Evolutionary conservation across 2,329 filamentous ascomycete species (phyloP).

Genomic region (Aspergillus floridensis): DNA sequence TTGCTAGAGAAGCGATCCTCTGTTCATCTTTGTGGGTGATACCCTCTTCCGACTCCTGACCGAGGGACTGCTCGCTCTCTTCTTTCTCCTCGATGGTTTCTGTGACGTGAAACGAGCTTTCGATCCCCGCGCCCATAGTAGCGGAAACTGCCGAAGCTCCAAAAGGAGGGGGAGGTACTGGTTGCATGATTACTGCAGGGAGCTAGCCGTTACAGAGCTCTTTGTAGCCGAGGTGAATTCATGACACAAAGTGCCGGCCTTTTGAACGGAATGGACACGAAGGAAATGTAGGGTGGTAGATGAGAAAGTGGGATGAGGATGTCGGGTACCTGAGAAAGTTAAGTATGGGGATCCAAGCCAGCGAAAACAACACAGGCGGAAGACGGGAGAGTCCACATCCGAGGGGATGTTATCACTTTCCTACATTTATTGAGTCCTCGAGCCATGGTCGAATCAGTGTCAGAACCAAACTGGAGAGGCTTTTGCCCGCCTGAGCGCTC

Average conservation of each 20-base stretch:
- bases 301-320: neutral
- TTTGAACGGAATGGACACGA: neutral
- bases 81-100: conserved; percentile 12
- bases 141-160: conserved; percentile 14
- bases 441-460: neutral
- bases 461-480: no score
- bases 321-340: neutral
- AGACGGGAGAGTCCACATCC: neutral
- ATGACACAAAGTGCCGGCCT: neutral
- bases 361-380: neutral
- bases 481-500: neutral
- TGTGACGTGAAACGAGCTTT: conserved; percentile 4
- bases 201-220: neutral
- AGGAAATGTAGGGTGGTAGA: no score
- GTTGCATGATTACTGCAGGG: conserved; percentile 12
- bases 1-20: conserved; percentile 30
- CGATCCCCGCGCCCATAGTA: conserved; percentile 3
- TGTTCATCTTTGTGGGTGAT: conserved; percentile 23
- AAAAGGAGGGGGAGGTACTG: conserved; percentile 20
- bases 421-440: neutral
- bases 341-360: neutral
- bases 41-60: conserved; percentile 23
- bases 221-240: neutral
- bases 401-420: neutral
- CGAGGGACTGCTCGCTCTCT: conserved; percentile 26